Percentiles rank a stretch among this genome's conserved stretches.
phyloP scores from a whole-genome alignment of 306 rosid species.

The Astragalus glycyphyllos region DNA sequence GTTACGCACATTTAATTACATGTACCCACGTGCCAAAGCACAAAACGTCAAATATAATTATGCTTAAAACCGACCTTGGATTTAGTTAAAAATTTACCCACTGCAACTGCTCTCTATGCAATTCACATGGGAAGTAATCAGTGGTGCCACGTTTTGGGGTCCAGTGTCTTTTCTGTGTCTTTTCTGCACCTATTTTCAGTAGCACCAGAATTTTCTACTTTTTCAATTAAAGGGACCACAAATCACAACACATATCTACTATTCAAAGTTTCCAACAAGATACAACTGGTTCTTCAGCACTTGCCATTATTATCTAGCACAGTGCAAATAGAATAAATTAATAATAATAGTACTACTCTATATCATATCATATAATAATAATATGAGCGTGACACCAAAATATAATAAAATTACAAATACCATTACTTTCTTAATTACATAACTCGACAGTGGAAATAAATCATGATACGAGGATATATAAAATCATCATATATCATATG shows the following conservation, averaged over 20 bases:
- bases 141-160: conserved; percentile 45
- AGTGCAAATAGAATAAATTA: neutral
- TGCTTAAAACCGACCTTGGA: neutral
- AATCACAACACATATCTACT: conserved; percentile 23
- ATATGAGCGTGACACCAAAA: too few relatives aligned
- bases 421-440: neutral
- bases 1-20: neutral
- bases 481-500: neutral
- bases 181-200: conserved; percentile 21
- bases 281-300: conserved; percentile 33
- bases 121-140: conserved; percentile 46
- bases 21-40: neutral
- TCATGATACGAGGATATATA: neutral
- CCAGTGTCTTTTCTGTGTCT: conserved; percentile 23
- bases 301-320: conserved; percentile 20
- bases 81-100: neutral
- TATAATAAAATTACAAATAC: too few relatives aligned
- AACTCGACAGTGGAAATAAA: conserved; percentile 19
- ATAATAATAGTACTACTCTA: too few relatives aligned
- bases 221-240: conserved; percentile 39
- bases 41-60: too few relatives aligned
- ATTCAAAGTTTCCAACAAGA: neutral
- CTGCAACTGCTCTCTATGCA: neutral
- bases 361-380: too few relatives aligned
- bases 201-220: conserved; percentile 14